Base-by-base conservation (phyloP, 495 filamentous ascomycete species). In the Podospora bellae-mahoneyi region DNA sequence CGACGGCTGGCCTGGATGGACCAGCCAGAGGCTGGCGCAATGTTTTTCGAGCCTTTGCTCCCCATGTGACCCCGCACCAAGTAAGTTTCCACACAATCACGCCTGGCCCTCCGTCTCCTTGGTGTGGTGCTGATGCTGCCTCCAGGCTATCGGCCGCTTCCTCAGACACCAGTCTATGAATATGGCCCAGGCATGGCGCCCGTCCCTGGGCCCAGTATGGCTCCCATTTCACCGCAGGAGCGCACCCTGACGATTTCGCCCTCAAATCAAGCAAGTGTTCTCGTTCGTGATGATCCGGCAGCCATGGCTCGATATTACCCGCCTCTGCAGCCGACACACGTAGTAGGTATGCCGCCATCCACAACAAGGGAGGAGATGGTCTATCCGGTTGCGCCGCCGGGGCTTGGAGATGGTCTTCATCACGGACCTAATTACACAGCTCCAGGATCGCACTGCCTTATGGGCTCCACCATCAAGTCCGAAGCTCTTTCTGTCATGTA, bases 291-390 rank as follows among this genome's bases (percentile, higher is more conserved):
- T 65, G 72, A 72, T 34, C 66, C 72, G 78, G 62, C 9, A 9
- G 5, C 32, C 39, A 66, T 77, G 66, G 72, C 75, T 28, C 75
- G 57, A 76, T 77, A 68, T 72, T 84, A 60, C n/a, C 77, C 78
- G 30, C 75, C 77, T 53, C 62, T 84, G 32, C 82, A 80, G 66
- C 78, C 80, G 57, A 77, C 65, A 5, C 74, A 73, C 39, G 73
- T 73, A 32, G 74, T 75, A 69, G 70, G 72, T n/a, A 62, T 77
- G 26, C 81, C 82, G 66, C 77, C 81, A 54, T 64, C 74, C 59
- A 73, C 76, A 32, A 73, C 72, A 59, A 71, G 75, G 61, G 81
- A 84, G 68, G 79, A 75, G 34, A 83, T 84, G 82, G 70, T 82
- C 28, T 84, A 84, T 66, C 79, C 82, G n/a, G 66, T 34, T 59